Evolutionary conservation across 2,329 filamentous ascomycete species (phyloP).

Genomic region (Mycosphaerella arachidis): DNA sequence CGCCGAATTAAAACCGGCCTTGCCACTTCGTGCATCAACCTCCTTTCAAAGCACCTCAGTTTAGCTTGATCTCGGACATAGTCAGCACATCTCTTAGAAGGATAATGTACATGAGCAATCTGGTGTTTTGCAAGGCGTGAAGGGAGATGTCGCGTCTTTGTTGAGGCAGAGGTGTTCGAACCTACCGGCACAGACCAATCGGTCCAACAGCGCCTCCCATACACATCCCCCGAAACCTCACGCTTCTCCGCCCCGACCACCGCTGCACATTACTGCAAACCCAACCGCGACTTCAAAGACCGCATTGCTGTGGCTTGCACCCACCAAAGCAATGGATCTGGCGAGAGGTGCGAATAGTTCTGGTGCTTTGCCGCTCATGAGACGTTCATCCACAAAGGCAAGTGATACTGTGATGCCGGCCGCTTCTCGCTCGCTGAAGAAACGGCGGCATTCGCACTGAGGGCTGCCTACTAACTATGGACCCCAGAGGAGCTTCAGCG

Average conservation of each 20-base stretch:
- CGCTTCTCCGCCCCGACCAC: neutral
- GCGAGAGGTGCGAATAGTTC: neutral
- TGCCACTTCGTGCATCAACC: neutral
- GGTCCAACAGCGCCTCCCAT: neutral
- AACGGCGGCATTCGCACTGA: neutral
- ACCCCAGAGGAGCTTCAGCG: conserved; percentile 17
- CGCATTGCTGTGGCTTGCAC: neutral
- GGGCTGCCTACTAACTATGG: conserved; percentile 10
- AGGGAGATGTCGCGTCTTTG: neutral
- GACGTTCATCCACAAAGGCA: conserved; percentile 11
- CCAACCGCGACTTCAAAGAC: too few species aligned
- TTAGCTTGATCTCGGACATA: neutral
- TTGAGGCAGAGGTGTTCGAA: neutral
- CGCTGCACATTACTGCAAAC: neutral
- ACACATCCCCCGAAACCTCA: neutral
- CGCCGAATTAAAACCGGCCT: neutral
- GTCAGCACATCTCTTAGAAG: neutral
- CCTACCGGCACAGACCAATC: neutral
- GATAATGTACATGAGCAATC: neutral
- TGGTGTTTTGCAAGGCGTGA: neutral
- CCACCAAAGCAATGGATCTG: neutral
- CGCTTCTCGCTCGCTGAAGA: neutral
- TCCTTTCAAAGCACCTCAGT: neutral
- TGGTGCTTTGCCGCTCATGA: conserved; percentile 13
- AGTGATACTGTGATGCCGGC: neutral